Conservation (phyloP, 192 early-diverging fungal genomes). For the Fimicolochytrium jonesii region DNA sequence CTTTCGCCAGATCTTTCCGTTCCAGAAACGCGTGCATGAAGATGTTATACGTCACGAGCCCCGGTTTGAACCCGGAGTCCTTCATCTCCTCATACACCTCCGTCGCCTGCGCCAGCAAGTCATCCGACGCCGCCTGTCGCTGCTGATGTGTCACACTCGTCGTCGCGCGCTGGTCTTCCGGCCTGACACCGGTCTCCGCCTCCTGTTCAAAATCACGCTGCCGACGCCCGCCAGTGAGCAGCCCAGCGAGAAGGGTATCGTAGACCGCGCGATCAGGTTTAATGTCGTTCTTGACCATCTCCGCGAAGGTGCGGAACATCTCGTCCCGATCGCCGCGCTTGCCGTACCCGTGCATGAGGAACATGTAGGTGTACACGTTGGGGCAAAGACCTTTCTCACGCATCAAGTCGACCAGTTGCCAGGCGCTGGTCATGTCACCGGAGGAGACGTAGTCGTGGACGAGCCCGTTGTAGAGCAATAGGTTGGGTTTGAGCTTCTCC, state of each 20-base stretch:
- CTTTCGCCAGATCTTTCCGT: conserved; percentile 7
- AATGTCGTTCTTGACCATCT: neutral
- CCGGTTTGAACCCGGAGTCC: neutral
- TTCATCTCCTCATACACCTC: conserved; percentile 19
- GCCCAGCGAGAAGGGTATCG: conserved; percentile 22
- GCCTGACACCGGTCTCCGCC: neutral
- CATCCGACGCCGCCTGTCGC: conserved; percentile 17
- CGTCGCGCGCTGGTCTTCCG: neutral
- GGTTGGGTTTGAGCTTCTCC: neutral
- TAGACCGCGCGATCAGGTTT: conserved; percentile 10
- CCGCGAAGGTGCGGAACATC: conserved; percentile 1
- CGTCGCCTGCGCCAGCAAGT: conserved; percentile 14
- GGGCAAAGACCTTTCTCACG: conserved; percentile 7
- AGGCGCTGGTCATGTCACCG: conserved; percentile 20
- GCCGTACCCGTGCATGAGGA: conserved; percentile 27
- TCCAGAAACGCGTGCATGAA: conserved; percentile 30
- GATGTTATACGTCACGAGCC: conserved; percentile 15
- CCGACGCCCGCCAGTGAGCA: neutral
- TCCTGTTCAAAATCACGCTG: conserved; percentile 2
- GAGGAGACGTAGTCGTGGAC: conserved; percentile 16
- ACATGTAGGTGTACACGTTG: conserved; percentile 24
- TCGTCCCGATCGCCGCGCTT: conserved; percentile 10
- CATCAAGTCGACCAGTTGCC: conserved; percentile 15
- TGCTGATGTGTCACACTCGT: no score
- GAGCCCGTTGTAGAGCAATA: conserved; percentile 17